A percentile compares a stretch with the other conserved stretches of the same genome.
Evolutionary conservation across 805 yeast species (phyloP).

Genomic region (Candida xiaguanensis): DNA sequence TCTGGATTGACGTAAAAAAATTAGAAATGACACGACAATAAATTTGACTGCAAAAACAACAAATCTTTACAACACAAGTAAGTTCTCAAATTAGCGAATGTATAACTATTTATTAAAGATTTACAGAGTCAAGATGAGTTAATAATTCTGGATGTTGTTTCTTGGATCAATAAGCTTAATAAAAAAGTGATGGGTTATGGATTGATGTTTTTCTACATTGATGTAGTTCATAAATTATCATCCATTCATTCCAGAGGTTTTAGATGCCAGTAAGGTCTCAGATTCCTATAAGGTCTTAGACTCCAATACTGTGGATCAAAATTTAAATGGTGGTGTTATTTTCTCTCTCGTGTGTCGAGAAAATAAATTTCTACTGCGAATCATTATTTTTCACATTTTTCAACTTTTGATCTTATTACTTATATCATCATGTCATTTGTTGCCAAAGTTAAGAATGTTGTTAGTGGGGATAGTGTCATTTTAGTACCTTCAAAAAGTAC

Average conservation of each 20-base stretch:
- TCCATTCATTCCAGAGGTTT: no score
- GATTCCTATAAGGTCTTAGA: no score
- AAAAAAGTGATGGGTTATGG: no score
- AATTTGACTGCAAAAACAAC: background rate
- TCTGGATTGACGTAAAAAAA: background rate
- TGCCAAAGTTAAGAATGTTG: slow-evolving; percentile 67
- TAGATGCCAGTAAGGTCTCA: no score
- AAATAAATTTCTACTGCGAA: background rate
- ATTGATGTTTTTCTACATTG: no score
- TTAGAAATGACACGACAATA: background rate
- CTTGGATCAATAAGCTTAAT: no score
- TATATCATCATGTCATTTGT: slow-evolving; percentile 13
- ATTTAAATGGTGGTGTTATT: no score
- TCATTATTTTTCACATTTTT: background rate
- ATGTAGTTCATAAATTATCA: no score
- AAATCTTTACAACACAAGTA: background rate
- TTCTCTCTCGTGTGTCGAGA: background rate
- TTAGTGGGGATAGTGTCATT: slow-evolving; percentile 69
- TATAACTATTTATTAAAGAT: background rate
- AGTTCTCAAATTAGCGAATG: background rate
- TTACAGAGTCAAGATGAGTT: no score
- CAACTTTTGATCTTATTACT: background rate
- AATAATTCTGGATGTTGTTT: no score
- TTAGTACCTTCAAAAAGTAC: slow-evolving; percentile 47
- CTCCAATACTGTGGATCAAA: no score